phyloP scores from a whole-genome alignment of 805 yeast species.

The Schwanniomyces sp. region DNA sequence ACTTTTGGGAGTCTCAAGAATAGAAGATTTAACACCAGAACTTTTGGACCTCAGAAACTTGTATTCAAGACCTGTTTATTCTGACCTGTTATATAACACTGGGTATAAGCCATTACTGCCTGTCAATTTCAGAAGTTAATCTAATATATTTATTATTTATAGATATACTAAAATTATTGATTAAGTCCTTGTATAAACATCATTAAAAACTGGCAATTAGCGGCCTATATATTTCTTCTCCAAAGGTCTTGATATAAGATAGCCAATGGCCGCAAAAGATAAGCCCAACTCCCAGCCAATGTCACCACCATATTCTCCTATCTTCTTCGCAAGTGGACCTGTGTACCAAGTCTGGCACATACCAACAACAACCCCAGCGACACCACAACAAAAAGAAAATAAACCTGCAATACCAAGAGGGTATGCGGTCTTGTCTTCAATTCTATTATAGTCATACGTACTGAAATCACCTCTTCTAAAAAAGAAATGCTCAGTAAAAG shows the following conservation, averaged over 20 bases:
- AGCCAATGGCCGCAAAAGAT: slow-evolving; percentile 64
- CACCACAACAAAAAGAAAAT: slow-evolving; percentile 80
- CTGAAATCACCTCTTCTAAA: slow-evolving; percentile 61
- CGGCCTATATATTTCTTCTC: slow-evolving; percentile 67
- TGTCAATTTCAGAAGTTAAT: not conserved
- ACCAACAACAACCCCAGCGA: slow-evolving; percentile 82
- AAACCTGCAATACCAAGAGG: slow-evolving; percentile 82
- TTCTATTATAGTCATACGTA: slow-evolving; percentile 63
- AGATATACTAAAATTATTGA: too few species aligned
- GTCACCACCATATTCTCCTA: slow-evolving; percentile 77
- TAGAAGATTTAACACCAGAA: slow-evolving; percentile 47
- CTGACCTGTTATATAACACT: slow-evolving; percentile 8
- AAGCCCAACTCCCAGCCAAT: slow-evolving; percentile 80
- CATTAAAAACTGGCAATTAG: slow-evolving; percentile 11
- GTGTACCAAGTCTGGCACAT: slow-evolving; percentile 84
- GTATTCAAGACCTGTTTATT: slow-evolving; percentile 27
- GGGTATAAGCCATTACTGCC: not conserved
- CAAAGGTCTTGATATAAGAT: slow-evolving; percentile 55
- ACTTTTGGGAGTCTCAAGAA: slow-evolving; percentile 66
- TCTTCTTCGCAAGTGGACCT: slow-evolving; percentile 65
- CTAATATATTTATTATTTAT: too few species aligned
- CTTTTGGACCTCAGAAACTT: slow-evolving; percentile 15
- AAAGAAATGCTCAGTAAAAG: slow-evolving; percentile 77
- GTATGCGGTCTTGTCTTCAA: slow-evolving; percentile 54
- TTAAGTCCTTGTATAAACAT: too few species aligned